Evolutionary conservation across 331 rosid genomes (phyloP).

Genomic region (Rosa hybrid): DNA sequence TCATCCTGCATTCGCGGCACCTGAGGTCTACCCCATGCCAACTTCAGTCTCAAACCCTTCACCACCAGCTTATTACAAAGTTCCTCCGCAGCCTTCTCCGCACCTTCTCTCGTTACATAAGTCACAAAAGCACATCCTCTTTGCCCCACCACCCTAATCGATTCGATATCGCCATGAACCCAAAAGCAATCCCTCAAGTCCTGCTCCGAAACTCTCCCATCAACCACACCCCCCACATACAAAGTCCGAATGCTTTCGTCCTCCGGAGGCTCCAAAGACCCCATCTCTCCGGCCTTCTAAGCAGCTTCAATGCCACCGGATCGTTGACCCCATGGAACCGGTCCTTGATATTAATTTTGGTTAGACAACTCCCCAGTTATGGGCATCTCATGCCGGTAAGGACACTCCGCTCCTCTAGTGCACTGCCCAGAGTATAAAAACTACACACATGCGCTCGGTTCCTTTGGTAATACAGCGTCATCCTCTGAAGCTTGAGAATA

Average conservation of each 20-base stretch:
- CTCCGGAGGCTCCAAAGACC: constrained; percentile 54
- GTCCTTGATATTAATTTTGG: constrained; percentile 41
- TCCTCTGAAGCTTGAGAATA: constrained; percentile 86
- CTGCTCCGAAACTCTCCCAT: constrained; percentile 90
- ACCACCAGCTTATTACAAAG: constrained; percentile 84
- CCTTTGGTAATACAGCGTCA: constrained; percentile 87
- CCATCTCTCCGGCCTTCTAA: constrained; percentile 49
- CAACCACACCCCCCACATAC: constrained; percentile 82
- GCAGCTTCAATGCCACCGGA: constrained; percentile 88
- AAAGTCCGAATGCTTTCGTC: constrained; percentile 86
- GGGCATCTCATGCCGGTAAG: constrained; percentile 96
- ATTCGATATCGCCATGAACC: constrained; percentile 64
- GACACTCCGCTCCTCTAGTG: constrained; percentile 93
- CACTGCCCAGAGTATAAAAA: constrained; percentile 75
- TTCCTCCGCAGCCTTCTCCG: constrained; percentile 92
- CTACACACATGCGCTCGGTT: constrained; percentile 86
- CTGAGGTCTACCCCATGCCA: constrained; percentile 89
- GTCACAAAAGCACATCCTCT: constrained; percentile 87
- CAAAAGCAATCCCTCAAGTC: constrained; percentile 76
- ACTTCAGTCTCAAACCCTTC: constrained; percentile 85
- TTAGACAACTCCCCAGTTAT: constrained; percentile 88
- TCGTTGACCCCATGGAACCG: constrained; percentile 97
- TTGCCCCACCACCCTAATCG: constrained; percentile 52
- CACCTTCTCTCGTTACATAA: constrained; percentile 86
- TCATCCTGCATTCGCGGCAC: constrained; percentile 54